Evolutionary conservation across 192 early-diverging fungal species (phyloP), one percentile per base, ranked within the genome.

Genomic region (Diversispora eburnea): DNA sequence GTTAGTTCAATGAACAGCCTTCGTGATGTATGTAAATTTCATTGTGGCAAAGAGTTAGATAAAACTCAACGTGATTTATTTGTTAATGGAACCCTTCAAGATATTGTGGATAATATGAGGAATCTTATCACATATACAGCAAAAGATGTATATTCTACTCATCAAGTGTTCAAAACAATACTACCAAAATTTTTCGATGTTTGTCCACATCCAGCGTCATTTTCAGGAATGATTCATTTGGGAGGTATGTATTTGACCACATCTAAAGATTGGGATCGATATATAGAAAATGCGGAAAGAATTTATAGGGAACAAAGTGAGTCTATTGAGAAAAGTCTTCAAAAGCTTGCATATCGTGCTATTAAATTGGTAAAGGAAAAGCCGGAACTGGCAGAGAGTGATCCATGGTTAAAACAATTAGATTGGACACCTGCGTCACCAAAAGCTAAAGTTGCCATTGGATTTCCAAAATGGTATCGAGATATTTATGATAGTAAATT

Each of bases 151-250:
- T 67, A 68, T 0, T 82, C 87, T 13, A 98, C 97, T 2, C 88
- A 90, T 45, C 70, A 79, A 41, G 86, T 99, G 17, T 96, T 88
- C 69, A 77, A 80, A 54, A 70, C 74, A 33, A 85, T 94, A 2
- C 88, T 92, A 2, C 90, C 92, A 20, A 80, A 79, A 46, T 99
- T 91, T 76, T 72, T 79, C 20, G 52, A 83, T 20, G 93, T 93
- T 56, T 98, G 95, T 73, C 97, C 97, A 15, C 96, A 97, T 71
- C 95, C 95, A 3, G 93, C 90, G 47, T 95, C 95, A 42, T 94
- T 99, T 82, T 89, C 90, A 3, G 97, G 97, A 0, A 91, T 93
- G 75, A 63, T 96, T 63, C 86, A 90, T 54, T 97, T 99, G 94
- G 88, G 91, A 5, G 90, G 86, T 47, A 88, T 88, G 4, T 95